phyloP scores from a whole-genome alignment of 2,329 filamentous ascomycete genomes.

The Aspergillus neoniger region DNA sequence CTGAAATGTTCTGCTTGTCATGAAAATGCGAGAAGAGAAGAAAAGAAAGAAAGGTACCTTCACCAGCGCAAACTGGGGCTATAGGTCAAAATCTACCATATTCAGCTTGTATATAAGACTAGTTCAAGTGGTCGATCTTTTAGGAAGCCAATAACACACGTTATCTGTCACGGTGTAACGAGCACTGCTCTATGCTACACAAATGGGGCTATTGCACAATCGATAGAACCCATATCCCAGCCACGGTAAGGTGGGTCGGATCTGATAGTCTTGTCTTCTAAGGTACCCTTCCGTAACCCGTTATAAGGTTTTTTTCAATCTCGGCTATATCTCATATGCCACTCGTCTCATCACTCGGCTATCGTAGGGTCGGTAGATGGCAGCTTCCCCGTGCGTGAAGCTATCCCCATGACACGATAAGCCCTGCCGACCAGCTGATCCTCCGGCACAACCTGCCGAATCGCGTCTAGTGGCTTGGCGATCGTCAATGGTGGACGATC shows the following conservation, averaged over 20 bases:
- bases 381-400: not conserved
- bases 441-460: constrained; percentile 13
- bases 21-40: too few species aligned
- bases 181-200: too few species aligned
- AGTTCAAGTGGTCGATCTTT: too few species aligned
- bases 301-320: not conserved
- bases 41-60: too few species aligned
- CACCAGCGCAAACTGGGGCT: too few species aligned
- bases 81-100: too few species aligned
- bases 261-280: not conserved
- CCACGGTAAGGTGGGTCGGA: not conserved
- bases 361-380: not conserved
- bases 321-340: not conserved
- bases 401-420: constrained; percentile 1
- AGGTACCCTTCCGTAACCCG: not conserved
- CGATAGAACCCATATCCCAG: too few species aligned
- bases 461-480: constrained; percentile 5
- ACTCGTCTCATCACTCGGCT: not conserved
- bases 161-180: too few species aligned
- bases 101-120: too few species aligned
- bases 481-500: constrained; percentile 3
- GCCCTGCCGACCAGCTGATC: not conserved
- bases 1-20: too few species aligned
- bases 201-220: too few species aligned
- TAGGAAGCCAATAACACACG: too few species aligned